Evolutionary conservation across 345 rosid genomes (phyloP), one percentile per base, ranked within the genome.

Genomic region (Carallia brachiata): DNA sequence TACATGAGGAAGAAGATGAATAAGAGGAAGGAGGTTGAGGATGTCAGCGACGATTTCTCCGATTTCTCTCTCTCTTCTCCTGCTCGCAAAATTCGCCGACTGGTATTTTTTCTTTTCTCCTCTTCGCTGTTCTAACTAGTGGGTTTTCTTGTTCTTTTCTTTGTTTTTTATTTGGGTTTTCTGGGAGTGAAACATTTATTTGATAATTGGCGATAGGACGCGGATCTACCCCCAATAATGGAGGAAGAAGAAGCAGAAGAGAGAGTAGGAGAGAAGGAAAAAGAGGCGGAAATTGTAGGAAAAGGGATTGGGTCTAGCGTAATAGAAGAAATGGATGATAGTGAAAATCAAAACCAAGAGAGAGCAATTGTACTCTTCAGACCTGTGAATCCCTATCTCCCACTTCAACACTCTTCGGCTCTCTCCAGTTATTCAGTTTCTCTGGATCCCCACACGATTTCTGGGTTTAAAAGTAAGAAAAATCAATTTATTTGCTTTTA

Each of bases 31-130:
- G 83, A 87, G 4, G 76, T 90, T 4, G 96, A 85, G 28, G 82
- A 79, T 39, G 85, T 87, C 16, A 81, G 79, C 75, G 87, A 92
- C n/a, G 96, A 92, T 1, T 90, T 90, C 83, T 84, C 89, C 44
- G 91, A 92, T 73, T 92, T 92, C 79, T 86, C 92, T 12, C 84
- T 88, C 27, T 87, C 92, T 57, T 84, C 96, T 61, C 98, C 94
- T 5, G 90, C 93, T 47, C 73, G 79, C 19, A 92, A 90, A 78
- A 89, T 88, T 74, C 93, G 95, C 62, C 92, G 96, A 23, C 80
- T 90, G 88, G 97, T 91, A 75, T 0, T 34, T 2, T 5, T n/a
- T 30, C 53, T 28, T 13, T 23, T 2, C 30, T 30, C 2, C 39
- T 63, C 58, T 52, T 59, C 28, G 7, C 3, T 39, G 8, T 8